phyloP scores from a whole-genome alignment of 2,329 filamentous ascomycete genomes.

The Aspergillus nomiae region DNA sequence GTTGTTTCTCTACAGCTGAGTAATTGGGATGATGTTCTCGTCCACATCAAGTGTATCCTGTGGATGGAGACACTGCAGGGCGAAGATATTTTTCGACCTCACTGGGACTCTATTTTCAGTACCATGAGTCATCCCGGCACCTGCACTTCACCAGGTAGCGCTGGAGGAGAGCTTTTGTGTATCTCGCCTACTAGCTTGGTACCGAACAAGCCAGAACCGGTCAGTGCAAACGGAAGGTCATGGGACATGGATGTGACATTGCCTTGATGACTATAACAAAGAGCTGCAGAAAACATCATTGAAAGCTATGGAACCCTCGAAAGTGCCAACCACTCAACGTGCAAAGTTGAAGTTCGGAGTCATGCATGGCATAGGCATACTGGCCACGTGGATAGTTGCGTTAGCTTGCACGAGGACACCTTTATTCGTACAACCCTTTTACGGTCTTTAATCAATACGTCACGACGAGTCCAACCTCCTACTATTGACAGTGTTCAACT shows the following conservation, averaged over 20 bases:
- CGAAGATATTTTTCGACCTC: conserved; percentile 19
- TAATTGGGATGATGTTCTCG: conserved; percentile 12
- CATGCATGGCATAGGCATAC: not conserved
- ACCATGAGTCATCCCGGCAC: not conserved
- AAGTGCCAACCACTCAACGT: not conserved
- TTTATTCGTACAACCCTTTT: not conserved
- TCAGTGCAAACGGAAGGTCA: not conserved
- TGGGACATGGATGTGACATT: not conserved
- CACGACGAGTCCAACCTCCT: not conserved
- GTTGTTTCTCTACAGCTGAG: conserved; percentile 16
- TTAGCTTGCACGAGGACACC: not conserved
- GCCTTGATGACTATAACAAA: not conserved
- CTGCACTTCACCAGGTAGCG: not conserved
- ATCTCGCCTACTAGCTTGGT: not conserved
- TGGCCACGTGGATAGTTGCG: not conserved
- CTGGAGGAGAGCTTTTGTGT: not conserved
- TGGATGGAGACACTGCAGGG: conserved; percentile 23
- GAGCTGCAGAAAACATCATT: not conserved
- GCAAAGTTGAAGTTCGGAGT: not conserved
- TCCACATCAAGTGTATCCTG: conserved; percentile 19
- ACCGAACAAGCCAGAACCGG: not conserved
- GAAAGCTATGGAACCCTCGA: not conserved
- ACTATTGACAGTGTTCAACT: not conserved
- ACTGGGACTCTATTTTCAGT: conserved; percentile 23
- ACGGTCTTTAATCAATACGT: not conserved